Evolutionary conservation across 164 flowering plant species (phyloP).

Genomic region (Sextonia rubra): DNA sequence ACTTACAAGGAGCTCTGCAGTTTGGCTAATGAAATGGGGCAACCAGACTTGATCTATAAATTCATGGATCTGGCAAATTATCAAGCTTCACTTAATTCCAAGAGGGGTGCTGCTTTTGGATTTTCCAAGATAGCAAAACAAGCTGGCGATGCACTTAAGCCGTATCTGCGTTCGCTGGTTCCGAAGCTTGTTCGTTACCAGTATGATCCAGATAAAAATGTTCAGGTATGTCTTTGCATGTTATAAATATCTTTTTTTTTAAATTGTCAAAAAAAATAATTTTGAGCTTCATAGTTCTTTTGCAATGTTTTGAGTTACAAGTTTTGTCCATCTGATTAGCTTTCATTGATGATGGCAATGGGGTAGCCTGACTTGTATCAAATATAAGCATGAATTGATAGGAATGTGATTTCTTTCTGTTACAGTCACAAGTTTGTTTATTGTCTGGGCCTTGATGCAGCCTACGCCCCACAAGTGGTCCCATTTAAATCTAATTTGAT

Average conservation of each 20-base stretch:
- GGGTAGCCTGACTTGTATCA: too few relatives aligned
- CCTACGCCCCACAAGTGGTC: too few relatives aligned
- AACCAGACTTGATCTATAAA: constrained; percentile 92
- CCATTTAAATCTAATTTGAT: too few relatives aligned
- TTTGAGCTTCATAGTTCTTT: neutral
- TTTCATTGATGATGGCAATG: too few relatives aligned
- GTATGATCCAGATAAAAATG: constrained; percentile 98
- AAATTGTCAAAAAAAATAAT: too few relatives aligned
- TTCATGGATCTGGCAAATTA: constrained; percentile 98
- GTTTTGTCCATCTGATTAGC: too few relatives aligned
- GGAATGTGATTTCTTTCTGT: too few relatives aligned
- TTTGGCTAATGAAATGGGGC: constrained; percentile 98
- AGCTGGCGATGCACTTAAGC: constrained; percentile 95
- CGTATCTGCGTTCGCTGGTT: constrained; percentile 61
- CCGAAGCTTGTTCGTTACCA: constrained; percentile 96
- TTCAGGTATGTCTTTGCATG: constrained; percentile 52
- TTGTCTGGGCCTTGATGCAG: too few relatives aligned
- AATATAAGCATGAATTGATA: too few relatives aligned
- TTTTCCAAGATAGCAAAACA: constrained; percentile 96
- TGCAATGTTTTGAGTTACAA: neutral
- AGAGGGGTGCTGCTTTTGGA: constrained; percentile 99
- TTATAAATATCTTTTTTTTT: too few relatives aligned
- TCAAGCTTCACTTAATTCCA: constrained; percentile 89
- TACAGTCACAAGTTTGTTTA: too few relatives aligned
- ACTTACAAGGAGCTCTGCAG: constrained; percentile 96